phyloP scores from a whole-genome alignment of 139 green algal species.

The Chlorella sorokiniana region DNA sequence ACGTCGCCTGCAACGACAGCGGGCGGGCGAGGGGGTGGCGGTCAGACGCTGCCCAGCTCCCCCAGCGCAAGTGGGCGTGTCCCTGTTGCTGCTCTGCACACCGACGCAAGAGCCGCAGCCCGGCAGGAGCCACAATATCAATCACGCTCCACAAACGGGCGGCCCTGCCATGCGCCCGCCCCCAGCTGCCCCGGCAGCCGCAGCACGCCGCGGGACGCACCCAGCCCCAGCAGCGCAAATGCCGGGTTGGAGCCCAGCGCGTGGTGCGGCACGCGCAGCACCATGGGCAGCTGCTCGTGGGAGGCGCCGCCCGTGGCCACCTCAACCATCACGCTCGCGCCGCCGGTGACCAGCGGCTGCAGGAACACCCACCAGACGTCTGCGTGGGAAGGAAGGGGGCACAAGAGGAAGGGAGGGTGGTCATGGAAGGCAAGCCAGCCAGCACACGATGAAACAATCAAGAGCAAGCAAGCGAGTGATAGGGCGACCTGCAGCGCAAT shows the following conservation, averaged over 20 bases:
- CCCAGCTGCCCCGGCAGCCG: background rate
- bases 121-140: background rate
- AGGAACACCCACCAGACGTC: slow-evolving; percentile 97
- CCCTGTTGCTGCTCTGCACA: too few relatives aligned
- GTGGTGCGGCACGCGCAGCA: slow-evolving; percentile 76
- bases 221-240: slow-evolving; percentile 51
- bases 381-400: background rate
- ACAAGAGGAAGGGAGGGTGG: background rate
- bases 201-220: background rate
- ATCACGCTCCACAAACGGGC: too few relatives aligned
- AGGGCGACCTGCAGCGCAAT: too few relatives aligned
- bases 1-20: slow-evolving; percentile 62
- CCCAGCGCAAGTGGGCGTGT: background rate
- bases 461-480: too few relatives aligned
- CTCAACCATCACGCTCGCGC: slow-evolving; percentile 87
- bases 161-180: too few relatives aligned
- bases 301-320: slow-evolving; percentile 53
- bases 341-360: slow-evolving; percentile 80
- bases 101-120: background rate
- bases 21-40: background rate
- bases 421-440: background rate
- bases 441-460: too few relatives aligned
- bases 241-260: slow-evolving; percentile 18
- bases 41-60: too few relatives aligned
- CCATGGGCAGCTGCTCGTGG: slow-evolving; percentile 78